Conservation (phyloP, 2,329 filamentous ascomycete genomes). For the Aspergillus sp. region DNA sequence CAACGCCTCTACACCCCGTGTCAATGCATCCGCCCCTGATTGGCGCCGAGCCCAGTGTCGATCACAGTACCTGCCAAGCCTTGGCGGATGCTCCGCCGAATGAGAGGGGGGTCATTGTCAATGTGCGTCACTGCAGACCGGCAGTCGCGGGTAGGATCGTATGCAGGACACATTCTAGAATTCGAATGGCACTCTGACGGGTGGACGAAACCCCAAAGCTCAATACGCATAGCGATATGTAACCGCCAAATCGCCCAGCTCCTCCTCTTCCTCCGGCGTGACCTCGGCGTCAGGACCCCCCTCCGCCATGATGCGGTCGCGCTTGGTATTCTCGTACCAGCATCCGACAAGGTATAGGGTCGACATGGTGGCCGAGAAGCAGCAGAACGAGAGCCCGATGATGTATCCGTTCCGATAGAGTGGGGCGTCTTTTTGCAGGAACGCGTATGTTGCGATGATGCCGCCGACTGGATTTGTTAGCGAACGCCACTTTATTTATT, state of each 20-base stretch:
- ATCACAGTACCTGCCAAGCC: conserved; percentile 10
- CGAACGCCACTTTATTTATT: not conserved
- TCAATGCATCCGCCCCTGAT: not conserved
- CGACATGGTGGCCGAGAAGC: conserved; percentile 19
- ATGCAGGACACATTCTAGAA: not conserved
- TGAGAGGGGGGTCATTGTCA: not conserved
- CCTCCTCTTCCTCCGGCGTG: conserved; percentile 14
- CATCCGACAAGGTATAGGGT: conserved; percentile 11
- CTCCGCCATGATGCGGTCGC: conserved; percentile 8
- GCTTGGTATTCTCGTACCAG: conserved; percentile 19
- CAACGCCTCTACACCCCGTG: conserved; percentile 7
- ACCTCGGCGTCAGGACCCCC: conserved; percentile 6
- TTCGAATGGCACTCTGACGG: too few species aligned
- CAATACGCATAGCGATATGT: conserved; percentile 26
- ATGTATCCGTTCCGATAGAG: conserved; percentile 25
- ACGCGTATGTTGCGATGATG: conserved; percentile 25
- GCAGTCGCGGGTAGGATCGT: not conserved
- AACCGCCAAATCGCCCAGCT: conserved; percentile 21
- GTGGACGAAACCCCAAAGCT: not conserved
- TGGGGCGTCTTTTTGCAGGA: conserved; percentile 23
- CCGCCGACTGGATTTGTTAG: conserved; percentile 18
- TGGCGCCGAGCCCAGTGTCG: conserved; percentile 6
- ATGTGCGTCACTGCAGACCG: not conserved
- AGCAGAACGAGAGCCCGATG: conserved; percentile 21
- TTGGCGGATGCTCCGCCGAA: conserved; percentile 2